These are phyloP conservation scores for Cercospora sp. DNA, from an alignment of 2,329 filamentous ascomycete species.

Conservation along the genomic window DNA sequence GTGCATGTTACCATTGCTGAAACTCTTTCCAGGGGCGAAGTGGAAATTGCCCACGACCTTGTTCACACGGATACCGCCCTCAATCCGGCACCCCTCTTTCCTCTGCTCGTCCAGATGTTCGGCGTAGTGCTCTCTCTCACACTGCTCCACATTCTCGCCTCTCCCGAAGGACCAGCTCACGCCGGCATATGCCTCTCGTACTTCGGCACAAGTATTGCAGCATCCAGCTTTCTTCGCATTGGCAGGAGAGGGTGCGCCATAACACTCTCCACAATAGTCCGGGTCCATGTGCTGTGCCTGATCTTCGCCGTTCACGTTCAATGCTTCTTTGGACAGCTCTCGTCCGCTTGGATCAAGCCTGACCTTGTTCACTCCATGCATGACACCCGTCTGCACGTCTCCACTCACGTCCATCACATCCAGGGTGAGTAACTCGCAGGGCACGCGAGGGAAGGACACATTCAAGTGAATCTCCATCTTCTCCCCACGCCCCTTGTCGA, in stretches of 20 bases:
- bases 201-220: constrained; percentile 96
- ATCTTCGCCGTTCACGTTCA: constrained; percentile 70
- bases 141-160: constrained; percentile 92
- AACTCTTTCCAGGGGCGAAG: constrained; percentile 91
- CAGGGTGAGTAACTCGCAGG: constrained; percentile 91
- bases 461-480: constrained; percentile 99
- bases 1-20: constrained; percentile 95
- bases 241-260: constrained; percentile 73
- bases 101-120: constrained; percentile 86
- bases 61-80: constrained; percentile 90
- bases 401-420: constrained; percentile 99
- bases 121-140: constrained; percentile 88
- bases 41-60: constrained; percentile 99
- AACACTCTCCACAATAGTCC: constrained; percentile 89
- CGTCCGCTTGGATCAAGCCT: constrained; percentile 75
- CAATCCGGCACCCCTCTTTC: constrained; percentile 89
- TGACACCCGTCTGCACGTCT: constrained; percentile 91
- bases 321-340: constrained; percentile 68
- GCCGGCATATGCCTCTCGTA: constrained; percentile 87
- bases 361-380: constrained; percentile 90
- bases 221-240: constrained; percentile 79
- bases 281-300: constrained; percentile 77
- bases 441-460: constrained; percentile 88
- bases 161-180: constrained; percentile 92
- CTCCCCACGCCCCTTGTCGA: constrained; percentile 96